A percentile compares a stretch with the other conserved stretches of the same genome.
Evolutionary conservation across 345 rosid species (phyloP).

Genomic region (Ceriops decandra): DNA sequence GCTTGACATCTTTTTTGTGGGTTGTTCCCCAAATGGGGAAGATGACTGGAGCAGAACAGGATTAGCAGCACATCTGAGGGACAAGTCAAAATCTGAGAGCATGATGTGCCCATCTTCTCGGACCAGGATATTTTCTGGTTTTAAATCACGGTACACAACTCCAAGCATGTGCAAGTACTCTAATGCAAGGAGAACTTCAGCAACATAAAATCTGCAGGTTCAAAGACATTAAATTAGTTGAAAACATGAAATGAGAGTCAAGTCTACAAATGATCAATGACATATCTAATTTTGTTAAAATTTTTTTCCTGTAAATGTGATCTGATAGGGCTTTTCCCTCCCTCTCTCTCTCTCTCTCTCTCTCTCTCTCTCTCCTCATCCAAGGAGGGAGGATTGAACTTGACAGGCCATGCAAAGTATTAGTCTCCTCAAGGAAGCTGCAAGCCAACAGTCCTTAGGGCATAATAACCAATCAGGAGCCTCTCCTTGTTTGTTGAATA

Average conservation of each 20-base stretch:
- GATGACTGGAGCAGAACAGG: slow-evolving; percentile 46
- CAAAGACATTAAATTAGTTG: slow-evolving; percentile 9
- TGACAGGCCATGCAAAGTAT: not conserved
- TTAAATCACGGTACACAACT: slow-evolving; percentile 71
- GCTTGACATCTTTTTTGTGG: slow-evolving; percentile 49
- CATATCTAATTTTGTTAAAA: not conserved
- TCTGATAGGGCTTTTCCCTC: not conserved
- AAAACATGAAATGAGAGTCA: slow-evolving; percentile 5
- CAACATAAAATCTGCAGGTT: slow-evolving; percentile 61
- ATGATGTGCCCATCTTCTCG: slow-evolving; percentile 85
- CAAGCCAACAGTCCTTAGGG: not conserved
- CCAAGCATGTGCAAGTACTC: slow-evolving; percentile 89
- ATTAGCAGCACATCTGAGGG: slow-evolving; percentile 55
- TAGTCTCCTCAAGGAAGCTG: not conserved
- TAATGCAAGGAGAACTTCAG: slow-evolving; percentile 72
- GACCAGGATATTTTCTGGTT: slow-evolving; percentile 75
- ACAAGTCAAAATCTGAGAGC: slow-evolving; percentile 80
- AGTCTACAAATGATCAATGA: not conserved
- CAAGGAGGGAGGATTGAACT: not conserved
- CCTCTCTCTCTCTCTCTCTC: too few species aligned
- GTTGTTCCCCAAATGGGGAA: slow-evolving; percentile 34
- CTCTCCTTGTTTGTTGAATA: not conserved
- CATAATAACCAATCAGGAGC: not conserved
- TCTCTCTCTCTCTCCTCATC: too few species aligned
- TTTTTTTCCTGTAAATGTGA: not conserved